phyloP scores from a whole-genome alignment of 2,329 filamentous ascomycete genomes.

The Fusarium haematococcum region DNA sequence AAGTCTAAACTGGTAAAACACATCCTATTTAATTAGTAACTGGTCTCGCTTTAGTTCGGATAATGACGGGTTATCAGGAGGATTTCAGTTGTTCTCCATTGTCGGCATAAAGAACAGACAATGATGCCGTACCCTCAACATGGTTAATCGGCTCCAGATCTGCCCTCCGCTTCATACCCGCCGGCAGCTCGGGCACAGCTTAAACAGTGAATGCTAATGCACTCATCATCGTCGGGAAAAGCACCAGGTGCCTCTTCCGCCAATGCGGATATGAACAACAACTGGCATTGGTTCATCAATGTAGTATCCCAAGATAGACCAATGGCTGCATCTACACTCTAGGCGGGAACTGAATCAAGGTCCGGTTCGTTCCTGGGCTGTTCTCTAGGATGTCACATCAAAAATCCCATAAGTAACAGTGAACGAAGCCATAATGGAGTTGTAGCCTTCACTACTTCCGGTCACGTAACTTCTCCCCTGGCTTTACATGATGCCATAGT shows the following conservation, averaged over 20 bases:
- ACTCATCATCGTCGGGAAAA: not conserved
- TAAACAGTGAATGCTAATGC: not conserved
- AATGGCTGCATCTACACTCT: not conserved
- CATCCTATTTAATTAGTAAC: not conserved
- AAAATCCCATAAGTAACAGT: not conserved
- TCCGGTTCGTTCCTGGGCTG: not conserved
- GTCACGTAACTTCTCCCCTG: not conserved
- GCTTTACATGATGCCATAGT: not conserved
- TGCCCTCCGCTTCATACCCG: not conserved
- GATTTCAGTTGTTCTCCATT: not conserved
- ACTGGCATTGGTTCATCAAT: not conserved
- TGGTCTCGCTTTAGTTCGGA: not conserved
- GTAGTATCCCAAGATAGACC: not conserved
- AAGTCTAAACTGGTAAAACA: not conserved
- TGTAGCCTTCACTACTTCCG: accelerated
- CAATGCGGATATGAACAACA: not conserved
- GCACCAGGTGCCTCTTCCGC: not conserved
- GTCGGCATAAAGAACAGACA: not conserved
- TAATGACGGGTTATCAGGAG: not conserved
- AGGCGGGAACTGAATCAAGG: not conserved
- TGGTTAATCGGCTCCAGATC: not conserved
- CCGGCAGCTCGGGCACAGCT: not conserved
- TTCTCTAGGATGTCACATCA: not conserved
- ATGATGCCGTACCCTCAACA: not conserved
- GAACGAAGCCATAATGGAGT: not conserved